These are phyloP conservation scores for Typha latifolia DNA, from an alignment of 176 grass and related monocot genomes.

Conservation along the genomic window DNA sequence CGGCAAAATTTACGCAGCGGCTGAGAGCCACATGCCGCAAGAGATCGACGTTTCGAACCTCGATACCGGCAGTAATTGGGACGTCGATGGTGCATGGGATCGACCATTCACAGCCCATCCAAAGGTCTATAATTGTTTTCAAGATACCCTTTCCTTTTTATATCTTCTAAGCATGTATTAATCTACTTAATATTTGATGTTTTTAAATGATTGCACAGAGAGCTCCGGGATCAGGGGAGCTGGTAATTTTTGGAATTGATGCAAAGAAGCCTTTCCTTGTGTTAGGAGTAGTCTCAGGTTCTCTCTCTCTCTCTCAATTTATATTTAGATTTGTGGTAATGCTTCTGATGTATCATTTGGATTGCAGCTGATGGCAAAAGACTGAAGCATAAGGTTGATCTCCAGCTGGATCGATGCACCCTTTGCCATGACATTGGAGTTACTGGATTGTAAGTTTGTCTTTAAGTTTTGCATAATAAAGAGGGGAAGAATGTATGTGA, in stretches of 20 bases:
- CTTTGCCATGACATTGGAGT: conserved; percentile 61
- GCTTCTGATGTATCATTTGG: not conserved
- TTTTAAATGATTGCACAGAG: conserved; percentile 26
- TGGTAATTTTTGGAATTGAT: conserved; percentile 37
- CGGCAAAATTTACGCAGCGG: conserved; percentile 15
- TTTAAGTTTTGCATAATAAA: no score
- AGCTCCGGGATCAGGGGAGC: conserved; percentile 45
- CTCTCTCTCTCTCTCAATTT: not conserved
- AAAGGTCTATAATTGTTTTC: conserved; percentile 16
- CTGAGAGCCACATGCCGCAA: conserved; percentile 35
- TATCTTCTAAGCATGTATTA: not conserved
- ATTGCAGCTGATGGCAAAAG: conserved; percentile 37
- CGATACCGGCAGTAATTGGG: conserved; percentile 18
- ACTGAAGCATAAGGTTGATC: conserved; percentile 39
- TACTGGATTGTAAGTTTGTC: conserved; percentile 21
- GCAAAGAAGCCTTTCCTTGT: conserved; percentile 43
- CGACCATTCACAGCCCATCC: conserved; percentile 42
- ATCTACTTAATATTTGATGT: conserved; percentile 1
- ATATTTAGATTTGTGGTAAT: no score
- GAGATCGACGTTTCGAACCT: conserved; percentile 29
- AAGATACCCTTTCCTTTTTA: not conserved
- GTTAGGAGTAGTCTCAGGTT: conserved; percentile 48
- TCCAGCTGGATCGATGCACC: conserved; percentile 33
- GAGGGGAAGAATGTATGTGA: no score
- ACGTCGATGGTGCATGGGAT: conserved; percentile 34